phyloP scores from a whole-genome alignment of 306 rosid genomes.

The Dalbergia oliveri region DNA sequence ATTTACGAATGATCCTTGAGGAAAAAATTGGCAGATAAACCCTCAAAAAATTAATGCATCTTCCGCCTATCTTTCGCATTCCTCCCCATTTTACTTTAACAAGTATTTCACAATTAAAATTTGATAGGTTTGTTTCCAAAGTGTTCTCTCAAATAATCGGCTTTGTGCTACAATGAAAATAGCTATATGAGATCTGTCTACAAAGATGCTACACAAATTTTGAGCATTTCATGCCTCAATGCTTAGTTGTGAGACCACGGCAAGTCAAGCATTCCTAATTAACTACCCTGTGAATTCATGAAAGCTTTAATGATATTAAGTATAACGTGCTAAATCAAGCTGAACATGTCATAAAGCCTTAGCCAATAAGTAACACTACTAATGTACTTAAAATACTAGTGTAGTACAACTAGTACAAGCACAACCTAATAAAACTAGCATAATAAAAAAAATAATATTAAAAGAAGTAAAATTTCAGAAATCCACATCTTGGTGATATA shows the following conservation, averaged over 20 bases:
- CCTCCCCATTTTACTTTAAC: conserved; percentile 17
- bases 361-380: background rate
- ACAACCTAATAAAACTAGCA: no score
- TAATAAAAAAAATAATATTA: no score
- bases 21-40: conserved; percentile 13
- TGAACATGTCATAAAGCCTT: background rate
- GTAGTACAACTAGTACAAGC: no score
- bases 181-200: background rate
- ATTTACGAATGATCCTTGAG: conserved; percentile 13
- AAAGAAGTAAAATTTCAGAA: no score
- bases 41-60: background rate
- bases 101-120: conserved; percentile 12
- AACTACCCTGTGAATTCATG: background rate
- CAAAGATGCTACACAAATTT: conserved; percentile 12
- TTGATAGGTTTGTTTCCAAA: background rate
- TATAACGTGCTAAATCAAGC: background rate
- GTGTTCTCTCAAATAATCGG: background rate
- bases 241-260: conserved; percentile 1
- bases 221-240: background rate
- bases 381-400: no score
- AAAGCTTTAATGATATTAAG: background rate
- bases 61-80: background rate
- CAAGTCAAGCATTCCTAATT: conserved; percentile 21
- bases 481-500: no score
- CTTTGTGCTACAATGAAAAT: background rate